Base-by-base conservation (phyloP, 2,329 filamentous ascomycete species). In the Pseudogymnoascus sp. region DNA sequence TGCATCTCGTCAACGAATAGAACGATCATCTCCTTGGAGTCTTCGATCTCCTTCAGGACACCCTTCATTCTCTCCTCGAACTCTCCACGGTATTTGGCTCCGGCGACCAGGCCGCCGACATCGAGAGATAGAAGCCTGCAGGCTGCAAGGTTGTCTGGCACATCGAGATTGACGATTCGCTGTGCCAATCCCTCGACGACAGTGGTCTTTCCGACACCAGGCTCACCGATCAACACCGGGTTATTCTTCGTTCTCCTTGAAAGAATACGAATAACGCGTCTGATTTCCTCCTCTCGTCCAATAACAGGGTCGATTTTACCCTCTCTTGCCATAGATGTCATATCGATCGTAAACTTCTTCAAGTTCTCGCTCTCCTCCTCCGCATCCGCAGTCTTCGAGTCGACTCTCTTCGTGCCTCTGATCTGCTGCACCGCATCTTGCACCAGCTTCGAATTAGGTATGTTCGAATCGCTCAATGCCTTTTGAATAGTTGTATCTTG, bases 61-160 rank as follows among this genome's bases (percentile, higher is more conserved):
- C 93, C 93, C 84, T 99, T 99, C 93, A 99, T 97, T 70, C 95
- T 87, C 81, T 99, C 95, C 76, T 99, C 95, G 65, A 99, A 99
- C 76, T 99, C 95, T 79, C 95, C 95, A 60, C 95, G 88, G 80
- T 96, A 99, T 79, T 99, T 99, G 84, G 92, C 97, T 69, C 95
- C 95, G 64, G 95, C 95, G 67, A 99, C 93, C 64, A 99, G 82
- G 23, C 93, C 90, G 70, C 95, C 95, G 59, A 99, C 93, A 72
- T 99, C 95, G 53, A 99, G 86, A 3, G 95, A 97, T 63, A 99
- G 87, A 65, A 99, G 82, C 75, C 90, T 95, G 84, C 95, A 99
- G 65, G 91, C 88, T 61, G 95, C 92, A 62, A 99, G 82, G 71
- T 97, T 97, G 74, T 96, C 92, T 37, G 95, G 95, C 3, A 99